Evolutionary conservation across 1,284 basidiomycete genomes (phyloP).

Genomic region (Rhodotorula sp.): DNA sequence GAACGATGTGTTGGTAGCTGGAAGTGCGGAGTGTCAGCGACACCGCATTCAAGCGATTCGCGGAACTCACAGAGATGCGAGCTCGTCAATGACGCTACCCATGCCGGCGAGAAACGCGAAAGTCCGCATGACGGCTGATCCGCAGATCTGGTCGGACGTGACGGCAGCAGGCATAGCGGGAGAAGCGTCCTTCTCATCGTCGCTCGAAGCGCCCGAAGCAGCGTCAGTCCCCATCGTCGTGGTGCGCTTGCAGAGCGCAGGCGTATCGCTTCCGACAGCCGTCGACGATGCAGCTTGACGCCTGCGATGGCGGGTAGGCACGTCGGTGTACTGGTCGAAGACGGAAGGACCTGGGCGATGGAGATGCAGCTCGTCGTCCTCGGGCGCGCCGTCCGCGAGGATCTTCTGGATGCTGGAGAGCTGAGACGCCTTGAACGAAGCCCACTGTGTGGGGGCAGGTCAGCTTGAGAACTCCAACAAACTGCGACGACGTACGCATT

Average conservation of each 20-base stretch:
- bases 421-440: conserved; percentile 5
- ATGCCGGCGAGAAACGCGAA: conserved; percentile 46
- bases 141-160: neutral
- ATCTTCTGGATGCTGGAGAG: conserved; percentile 1
- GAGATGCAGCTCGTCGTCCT: conserved; percentile 17
- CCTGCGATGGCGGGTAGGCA: neutral
- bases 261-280: neutral
- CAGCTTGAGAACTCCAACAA: neutral
- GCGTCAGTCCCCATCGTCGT: neutral
- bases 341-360: conserved; percentile 8
- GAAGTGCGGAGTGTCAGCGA: neutral
- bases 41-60: neutral
- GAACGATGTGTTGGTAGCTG: conserved; percentile 39
- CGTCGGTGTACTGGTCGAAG: neutral
- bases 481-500: neutral
- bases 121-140: conserved; percentile 42
- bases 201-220: neutral
- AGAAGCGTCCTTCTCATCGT: neutral
- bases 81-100: conserved; percentile 43
- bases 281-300: neutral
- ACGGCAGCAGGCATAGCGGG: neutral
- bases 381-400: neutral
- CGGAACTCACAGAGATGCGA: conserved; percentile 33
- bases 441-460: conserved; percentile 1
- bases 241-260: neutral